These are phyloP conservation scores for Apiospora rasikravindrae DNA, from an alignment of 2,329 filamentous ascomycete species.

Conservation along the genomic window DNA sequence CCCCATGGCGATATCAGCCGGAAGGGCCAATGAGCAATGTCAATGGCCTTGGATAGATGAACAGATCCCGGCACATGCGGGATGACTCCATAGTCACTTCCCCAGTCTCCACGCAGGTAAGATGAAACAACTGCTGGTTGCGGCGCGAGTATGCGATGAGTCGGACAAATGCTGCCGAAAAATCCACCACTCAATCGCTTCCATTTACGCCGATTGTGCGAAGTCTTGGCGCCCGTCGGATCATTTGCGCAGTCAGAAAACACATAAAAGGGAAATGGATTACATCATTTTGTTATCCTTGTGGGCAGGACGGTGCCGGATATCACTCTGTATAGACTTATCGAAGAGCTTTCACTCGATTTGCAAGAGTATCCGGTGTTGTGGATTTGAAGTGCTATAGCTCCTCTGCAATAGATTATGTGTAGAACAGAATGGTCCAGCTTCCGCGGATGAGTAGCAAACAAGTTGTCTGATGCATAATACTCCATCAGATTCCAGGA, in stretches of 20 bases:
- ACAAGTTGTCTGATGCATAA: not conserved
- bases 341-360: not conserved
- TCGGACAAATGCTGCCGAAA: slow-evolving; percentile 36
- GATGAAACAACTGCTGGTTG: not conserved
- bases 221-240: not conserved
- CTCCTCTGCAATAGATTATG: not conserved
- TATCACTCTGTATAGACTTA: not conserved
- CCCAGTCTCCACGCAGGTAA: slow-evolving; percentile 6
- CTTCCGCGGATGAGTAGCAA: not conserved
- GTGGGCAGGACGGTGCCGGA: not conserved
- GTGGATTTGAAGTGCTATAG: not conserved
- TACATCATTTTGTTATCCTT: not conserved
- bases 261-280: not conserved
- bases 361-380: not conserved
- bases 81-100: slow-evolving; percentile 2
- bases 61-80: not conserved
- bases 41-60: not conserved
- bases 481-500: not conserved
- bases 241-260: not conserved
- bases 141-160: not conserved
- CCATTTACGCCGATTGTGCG: not conserved
- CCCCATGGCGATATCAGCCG: slow-evolving; percentile 14
- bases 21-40: slow-evolving; percentile 13
- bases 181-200: slow-evolving; percentile 42
- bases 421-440: not conserved